phyloP scores from a whole-genome alignment of 1,284 basidiomycete genomes.

The Flammula alnicola region DNA sequence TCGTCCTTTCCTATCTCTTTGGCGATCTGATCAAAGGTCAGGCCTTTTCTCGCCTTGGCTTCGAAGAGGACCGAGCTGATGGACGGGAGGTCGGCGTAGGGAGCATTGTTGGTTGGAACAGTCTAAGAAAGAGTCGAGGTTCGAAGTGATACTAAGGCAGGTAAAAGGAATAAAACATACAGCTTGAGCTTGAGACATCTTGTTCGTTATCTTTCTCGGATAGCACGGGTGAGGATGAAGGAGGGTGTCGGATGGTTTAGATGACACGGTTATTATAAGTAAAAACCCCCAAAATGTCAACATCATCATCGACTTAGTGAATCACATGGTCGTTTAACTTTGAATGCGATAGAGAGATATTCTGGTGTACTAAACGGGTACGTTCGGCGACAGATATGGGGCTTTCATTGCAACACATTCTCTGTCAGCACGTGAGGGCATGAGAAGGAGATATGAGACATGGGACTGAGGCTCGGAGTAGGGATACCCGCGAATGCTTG shows the following conservation, averaged over 20 bases:
- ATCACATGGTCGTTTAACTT: no score
- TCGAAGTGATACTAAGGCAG: background rate
- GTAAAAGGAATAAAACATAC: conserved; percentile 5
- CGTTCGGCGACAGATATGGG: no score
- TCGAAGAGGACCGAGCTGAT: conserved; percentile 60
- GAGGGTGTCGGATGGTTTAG: no score
- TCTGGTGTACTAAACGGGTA: no score
- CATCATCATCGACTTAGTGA: no score
- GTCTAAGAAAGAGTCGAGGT: conserved; percentile 29
- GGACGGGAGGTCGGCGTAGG: conserved; percentile 58
- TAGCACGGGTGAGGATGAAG: background rate
- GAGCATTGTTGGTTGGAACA: conserved; percentile 49
- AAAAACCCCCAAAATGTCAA: no score
- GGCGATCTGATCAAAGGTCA: conserved; percentile 78
- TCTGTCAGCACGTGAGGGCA: background rate
- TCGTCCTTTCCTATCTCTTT: conserved; percentile 77
- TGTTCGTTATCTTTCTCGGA: background rate
- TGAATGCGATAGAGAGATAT: no score
- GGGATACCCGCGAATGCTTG: no score
- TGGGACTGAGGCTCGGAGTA: no score
- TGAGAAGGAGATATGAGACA: conserved; percentile 1
- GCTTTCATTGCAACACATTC: no score
- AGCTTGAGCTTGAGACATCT: conserved; percentile 12
- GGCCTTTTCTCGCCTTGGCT: conserved; percentile 73
- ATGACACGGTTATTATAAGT: no score